Conservation (phyloP, 768 basidiomycete species). For the Rhodotorula sphaerocarpa region DNA sequence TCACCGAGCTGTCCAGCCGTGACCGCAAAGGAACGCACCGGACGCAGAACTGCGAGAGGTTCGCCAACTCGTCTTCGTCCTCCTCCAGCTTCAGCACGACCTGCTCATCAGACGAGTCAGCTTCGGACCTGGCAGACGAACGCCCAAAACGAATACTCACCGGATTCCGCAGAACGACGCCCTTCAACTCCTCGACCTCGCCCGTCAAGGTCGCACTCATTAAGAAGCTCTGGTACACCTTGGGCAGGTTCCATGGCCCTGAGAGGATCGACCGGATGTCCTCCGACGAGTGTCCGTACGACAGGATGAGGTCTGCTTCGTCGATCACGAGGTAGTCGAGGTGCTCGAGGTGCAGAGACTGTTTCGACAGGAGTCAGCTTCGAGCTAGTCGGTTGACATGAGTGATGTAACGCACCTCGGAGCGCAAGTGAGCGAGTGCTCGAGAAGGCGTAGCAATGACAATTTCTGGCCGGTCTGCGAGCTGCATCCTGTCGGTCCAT, state of each 20-base stretch:
- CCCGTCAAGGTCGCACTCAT: slow-evolving; percentile 98
- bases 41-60: slow-evolving; percentile 77
- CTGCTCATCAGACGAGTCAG: too few species aligned
- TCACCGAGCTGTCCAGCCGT: too few species aligned
- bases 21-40: slow-evolving; percentile 48
- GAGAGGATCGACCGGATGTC: slow-evolving; percentile 63
- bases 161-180: slow-evolving; percentile 74
- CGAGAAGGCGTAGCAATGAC: slow-evolving; percentile 71
- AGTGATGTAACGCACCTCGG: slow-evolving; percentile 50
- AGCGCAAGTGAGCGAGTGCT: slow-evolving; percentile 58
- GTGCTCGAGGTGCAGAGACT: slow-evolving; percentile 59
- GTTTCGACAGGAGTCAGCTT: neutral
- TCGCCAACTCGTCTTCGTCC: slow-evolving; percentile 68
- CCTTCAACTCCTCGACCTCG: slow-evolving; percentile 85
- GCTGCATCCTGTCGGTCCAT: slow-evolving; percentile 50
- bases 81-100: slow-evolving; percentile 80
- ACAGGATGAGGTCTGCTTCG: slow-evolving; percentile 92
- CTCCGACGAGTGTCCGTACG: slow-evolving; percentile 84
- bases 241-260: slow-evolving; percentile 60
- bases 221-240: slow-evolving; percentile 79
- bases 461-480: slow-evolving; percentile 69
- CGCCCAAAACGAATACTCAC: slow-evolving; percentile 53
- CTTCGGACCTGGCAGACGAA: too few species aligned
- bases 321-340: slow-evolving; percentile 88
- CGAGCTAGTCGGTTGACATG: neutral